These are phyloP conservation scores for Oligophagozyma castellii DNA, from an alignment of 1,139 yeast genomes.

Conservation along the genomic window DNA sequence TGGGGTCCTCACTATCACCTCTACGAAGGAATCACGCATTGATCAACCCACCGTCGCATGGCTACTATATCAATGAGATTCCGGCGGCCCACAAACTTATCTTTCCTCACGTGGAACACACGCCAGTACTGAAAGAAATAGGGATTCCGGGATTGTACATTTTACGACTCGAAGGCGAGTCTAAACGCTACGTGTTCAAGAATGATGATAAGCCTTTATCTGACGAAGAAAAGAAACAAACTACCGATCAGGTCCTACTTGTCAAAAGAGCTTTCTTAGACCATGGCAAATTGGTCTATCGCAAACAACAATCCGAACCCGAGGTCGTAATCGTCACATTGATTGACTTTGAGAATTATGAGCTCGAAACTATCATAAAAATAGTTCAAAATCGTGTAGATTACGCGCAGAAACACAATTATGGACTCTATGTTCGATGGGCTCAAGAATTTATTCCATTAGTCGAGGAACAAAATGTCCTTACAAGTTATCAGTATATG, in stretches of 20 bases:
- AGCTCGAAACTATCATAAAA: constrained; percentile 43
- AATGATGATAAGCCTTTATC: constrained; percentile 34
- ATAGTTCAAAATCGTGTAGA: constrained; percentile 71
- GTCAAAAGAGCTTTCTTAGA: constrained; percentile 49
- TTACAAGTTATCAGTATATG: constrained; percentile 13
- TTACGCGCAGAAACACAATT: constrained; percentile 61
- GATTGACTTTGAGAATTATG: constrained; percentile 59
- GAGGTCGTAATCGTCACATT: constrained; percentile 69
- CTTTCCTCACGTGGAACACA: constrained; percentile 57
- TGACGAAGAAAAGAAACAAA: constrained; percentile 28
- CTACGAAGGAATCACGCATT: background rate
- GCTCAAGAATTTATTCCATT: constrained; percentile 62
- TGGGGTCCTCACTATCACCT: no score
- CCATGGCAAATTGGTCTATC: constrained; percentile 48
- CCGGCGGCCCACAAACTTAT: constrained; percentile 40
- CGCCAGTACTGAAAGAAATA: constrained; percentile 42
- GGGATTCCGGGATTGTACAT: constrained; percentile 38
- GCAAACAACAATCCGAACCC: constrained; percentile 36
- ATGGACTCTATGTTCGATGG: constrained; percentile 76
- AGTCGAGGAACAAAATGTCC: constrained; percentile 29
- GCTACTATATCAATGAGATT: constrained; percentile 30
- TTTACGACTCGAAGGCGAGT: constrained; percentile 29
- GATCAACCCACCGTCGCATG: constrained; percentile 25
- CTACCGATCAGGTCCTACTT: constrained; percentile 26
- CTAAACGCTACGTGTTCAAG: constrained; percentile 32